A percentile compares a stretch with the other conserved stretches of the same genome.
phyloP scores from a whole-genome alignment of 805 yeast genomes.

The Cyberlindnera lachancei region DNA sequence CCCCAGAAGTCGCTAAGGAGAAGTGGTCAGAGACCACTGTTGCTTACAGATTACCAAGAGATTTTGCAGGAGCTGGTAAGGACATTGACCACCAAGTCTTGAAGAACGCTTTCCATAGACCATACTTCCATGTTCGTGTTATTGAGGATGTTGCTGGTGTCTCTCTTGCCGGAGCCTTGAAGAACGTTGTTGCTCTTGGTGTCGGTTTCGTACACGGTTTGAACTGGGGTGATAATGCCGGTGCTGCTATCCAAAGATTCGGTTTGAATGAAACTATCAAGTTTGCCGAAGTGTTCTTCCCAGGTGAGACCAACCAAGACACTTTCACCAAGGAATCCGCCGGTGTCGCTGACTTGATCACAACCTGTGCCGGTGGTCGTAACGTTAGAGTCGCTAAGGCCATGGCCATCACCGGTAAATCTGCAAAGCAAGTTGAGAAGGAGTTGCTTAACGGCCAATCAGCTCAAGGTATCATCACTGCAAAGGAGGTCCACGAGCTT shows the following conservation, averaged over 20 bases:
- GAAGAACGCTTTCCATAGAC: conserved; percentile 88
- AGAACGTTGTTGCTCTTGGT: conserved; percentile 92
- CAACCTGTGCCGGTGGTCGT: conserved; percentile 97
- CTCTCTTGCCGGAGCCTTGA: conserved; percentile 93
- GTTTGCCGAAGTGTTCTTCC: conserved; percentile 80
- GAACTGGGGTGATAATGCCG: conserved; percentile 99
- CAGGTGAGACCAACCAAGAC: conserved; percentile 31
- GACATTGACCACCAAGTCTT: conserved; percentile 62
- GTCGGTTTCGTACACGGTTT: conserved; percentile 97
- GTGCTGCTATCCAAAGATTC: conserved; percentile 94
- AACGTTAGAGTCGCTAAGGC: conserved; percentile 85
- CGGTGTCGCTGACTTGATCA: conserved; percentile 97
- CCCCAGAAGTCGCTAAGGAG: conserved; percentile 92
- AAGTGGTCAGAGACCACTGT: conserved; percentile 98
- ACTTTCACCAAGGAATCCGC: conserved; percentile 93
- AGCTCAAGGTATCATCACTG: conserved; percentile 91
- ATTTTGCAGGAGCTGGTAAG: conserved; percentile 38
- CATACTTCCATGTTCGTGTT: conserved; percentile 95
- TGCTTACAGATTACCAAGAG: conserved; percentile 73
- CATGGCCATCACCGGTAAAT: conserved; percentile 73
- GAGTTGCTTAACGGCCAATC: conserved; percentile 89
- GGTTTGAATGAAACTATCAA: conserved; percentile 86
- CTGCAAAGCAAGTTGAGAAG: conserved; percentile 78
- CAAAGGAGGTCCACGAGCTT: conserved; percentile 81
- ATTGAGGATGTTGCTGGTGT: conserved; percentile 93